phyloP scores from a whole-genome alignment of 2,329 filamentous ascomycete genomes.

The Capronia epimyces region DNA sequence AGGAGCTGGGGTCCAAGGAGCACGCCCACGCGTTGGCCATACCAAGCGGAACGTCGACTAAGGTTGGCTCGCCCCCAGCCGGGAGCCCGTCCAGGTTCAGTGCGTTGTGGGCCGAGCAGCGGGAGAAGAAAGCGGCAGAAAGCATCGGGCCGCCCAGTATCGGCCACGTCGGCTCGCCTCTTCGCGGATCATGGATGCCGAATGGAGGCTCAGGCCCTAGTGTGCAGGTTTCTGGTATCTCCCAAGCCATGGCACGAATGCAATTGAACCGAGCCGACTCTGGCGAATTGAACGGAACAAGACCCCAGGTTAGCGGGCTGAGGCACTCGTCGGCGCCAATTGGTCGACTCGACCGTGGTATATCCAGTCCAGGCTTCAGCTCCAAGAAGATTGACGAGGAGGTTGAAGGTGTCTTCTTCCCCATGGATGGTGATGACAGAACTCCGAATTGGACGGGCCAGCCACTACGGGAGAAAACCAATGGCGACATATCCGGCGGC shows the following conservation, averaged over 20 bases:
- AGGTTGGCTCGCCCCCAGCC: conserved; percentile 52
- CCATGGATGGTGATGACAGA: conserved; percentile 48
- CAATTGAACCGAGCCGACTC: conserved; percentile 40
- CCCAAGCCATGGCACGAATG: conserved; percentile 29
- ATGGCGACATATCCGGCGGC: conserved; percentile 9
- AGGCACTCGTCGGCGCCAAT: conserved; percentile 30
- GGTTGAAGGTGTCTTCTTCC: conserved; percentile 45
- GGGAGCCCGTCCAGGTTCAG: conserved; percentile 58
- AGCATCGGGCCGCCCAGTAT: conserved; percentile 44
- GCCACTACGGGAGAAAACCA: conserved; percentile 21
- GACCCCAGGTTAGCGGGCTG: conserved; percentile 33
- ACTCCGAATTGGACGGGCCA: conserved; percentile 26
- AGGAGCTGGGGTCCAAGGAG: conserved; percentile 44
- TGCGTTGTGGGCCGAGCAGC: conserved; percentile 52
- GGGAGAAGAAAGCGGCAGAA: conserved; percentile 49
- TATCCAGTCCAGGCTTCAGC: conserved; percentile 43
- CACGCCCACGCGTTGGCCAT: conserved; percentile 50
- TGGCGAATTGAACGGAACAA: conserved; percentile 26
- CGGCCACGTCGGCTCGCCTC: conserved; percentile 60
- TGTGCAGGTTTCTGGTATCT: conserved; percentile 27
- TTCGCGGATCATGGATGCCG: conserved; percentile 53
- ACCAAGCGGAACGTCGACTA: conserved; percentile 44
- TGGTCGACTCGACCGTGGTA: conserved; percentile 40
- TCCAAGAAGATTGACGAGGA: conserved; percentile 46
- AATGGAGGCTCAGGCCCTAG: conserved; percentile 17